Evolutionary conservation across 2,329 filamentous ascomycete species (phyloP).

Genomic region (Colletotrichum acutatum): DNA sequence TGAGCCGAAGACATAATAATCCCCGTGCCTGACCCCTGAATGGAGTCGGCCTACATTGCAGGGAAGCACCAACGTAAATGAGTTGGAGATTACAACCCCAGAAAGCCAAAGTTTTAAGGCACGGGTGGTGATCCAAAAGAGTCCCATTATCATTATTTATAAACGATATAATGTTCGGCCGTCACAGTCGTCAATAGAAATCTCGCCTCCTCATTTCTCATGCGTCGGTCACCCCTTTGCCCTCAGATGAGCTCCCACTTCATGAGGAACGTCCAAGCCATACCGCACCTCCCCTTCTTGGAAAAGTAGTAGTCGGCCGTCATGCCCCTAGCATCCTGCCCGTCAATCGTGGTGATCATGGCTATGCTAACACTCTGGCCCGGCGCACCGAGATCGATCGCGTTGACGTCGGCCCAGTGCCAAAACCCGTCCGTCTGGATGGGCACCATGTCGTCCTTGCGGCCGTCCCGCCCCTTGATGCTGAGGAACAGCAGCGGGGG

Average conservation of each 20-base stretch:
- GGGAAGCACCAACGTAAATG: neutral
- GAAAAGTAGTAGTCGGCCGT: slow-evolving; percentile 57
- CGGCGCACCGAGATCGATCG: slow-evolving; percentile 71
- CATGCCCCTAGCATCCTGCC: slow-evolving; percentile 59
- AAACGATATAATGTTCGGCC: slow-evolving; percentile 9
- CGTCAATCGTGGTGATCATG: slow-evolving; percentile 64
- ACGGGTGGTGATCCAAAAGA: neutral
- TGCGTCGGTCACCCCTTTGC: neutral
- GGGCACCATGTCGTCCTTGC: slow-evolving; percentile 74
- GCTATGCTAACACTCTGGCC: slow-evolving; percentile 76
- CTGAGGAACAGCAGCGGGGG: slow-evolving; percentile 77
- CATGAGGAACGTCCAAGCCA: slow-evolving; percentile 56
- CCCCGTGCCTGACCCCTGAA: too few species aligned
- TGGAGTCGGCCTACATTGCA: too few species aligned
- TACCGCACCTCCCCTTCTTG: slow-evolving; percentile 56
- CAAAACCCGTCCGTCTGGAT: slow-evolving; percentile 82
- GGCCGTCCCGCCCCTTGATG: slow-evolving; percentile 73
- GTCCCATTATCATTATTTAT: slow-evolving; percentile 25
- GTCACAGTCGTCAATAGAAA: slow-evolving; percentile 9
- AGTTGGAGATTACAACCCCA: neutral
- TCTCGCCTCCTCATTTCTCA: neutral
- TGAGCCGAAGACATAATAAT: neutral
- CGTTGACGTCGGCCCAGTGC: slow-evolving; percentile 83
- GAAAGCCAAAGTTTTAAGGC: neutral
- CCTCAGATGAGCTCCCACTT: slow-evolving; percentile 61